phyloP scores from a whole-genome alignment of 164 flowering plant genomes.

The Sextonia rubra region DNA sequence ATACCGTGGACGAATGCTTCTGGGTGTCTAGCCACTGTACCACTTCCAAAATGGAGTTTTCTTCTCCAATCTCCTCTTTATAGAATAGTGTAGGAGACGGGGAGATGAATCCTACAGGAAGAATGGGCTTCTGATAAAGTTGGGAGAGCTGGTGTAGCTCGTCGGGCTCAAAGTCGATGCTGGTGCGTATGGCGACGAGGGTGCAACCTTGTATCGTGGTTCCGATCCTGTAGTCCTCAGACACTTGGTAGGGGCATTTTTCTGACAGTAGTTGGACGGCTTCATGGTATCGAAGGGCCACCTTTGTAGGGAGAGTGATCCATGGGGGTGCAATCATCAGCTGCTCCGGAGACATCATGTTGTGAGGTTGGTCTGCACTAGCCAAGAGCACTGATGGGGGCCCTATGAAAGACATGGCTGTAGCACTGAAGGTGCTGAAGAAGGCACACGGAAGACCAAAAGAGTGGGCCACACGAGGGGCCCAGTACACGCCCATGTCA shows the following conservation, averaged over 20 bases:
- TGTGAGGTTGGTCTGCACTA: too few species aligned
- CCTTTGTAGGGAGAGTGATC: constrained; percentile 1
- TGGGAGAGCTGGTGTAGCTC: constrained; percentile 8
- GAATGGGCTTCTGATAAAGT: too few species aligned
- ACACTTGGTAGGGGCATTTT: not conserved
- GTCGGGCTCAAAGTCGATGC: constrained; percentile 14
- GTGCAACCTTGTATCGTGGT: not conserved
- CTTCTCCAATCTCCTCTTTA: not conserved
- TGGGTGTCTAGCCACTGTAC: constrained; percentile 14
- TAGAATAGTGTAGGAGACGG: too few species aligned
- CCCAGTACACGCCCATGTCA: too few species aligned
- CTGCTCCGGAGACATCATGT: too few species aligned
- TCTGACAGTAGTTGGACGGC: not conserved
- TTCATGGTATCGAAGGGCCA: constrained; percentile 13
- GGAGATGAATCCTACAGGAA: constrained; percentile 16
- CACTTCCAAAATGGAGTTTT: constrained; percentile 19
- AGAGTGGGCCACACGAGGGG: too few species aligned
- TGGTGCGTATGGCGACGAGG: constrained; percentile 11
- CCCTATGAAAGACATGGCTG: too few species aligned
- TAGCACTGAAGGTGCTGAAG: too few species aligned
- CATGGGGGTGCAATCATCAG: too few species aligned
- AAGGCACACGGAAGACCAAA: too few species aligned
- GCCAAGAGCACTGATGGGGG: too few species aligned
- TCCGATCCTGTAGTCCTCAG: not conserved
- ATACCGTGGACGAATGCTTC: constrained; percentile 11